phyloP scores from a whole-genome alignment of 2,329 filamentous ascomycete species.

The Fusarium tjaetaba region DNA sequence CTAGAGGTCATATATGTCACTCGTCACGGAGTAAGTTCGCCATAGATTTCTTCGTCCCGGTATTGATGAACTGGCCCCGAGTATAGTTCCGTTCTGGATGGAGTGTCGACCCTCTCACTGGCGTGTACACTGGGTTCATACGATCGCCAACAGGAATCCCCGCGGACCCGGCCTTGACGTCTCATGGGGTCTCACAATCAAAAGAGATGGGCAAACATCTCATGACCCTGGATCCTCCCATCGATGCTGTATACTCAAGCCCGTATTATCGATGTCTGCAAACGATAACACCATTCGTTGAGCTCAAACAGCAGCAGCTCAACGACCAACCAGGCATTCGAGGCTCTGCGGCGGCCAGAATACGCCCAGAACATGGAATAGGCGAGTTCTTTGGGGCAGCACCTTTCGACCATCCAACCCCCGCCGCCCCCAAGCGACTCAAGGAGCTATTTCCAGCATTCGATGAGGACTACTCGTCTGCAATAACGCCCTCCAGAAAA shows the following conservation, averaged over 20 bases:
- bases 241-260: conserved; percentile 83
- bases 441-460: conserved; percentile 73
- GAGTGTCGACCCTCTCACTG: conserved; percentile 83
- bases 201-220: conserved; percentile 78
- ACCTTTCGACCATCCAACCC: conserved; percentile 84
- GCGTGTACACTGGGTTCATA: conserved; percentile 78
- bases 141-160: conserved; percentile 87
- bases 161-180: conserved; percentile 86
- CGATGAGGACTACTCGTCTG: conserved; percentile 66
- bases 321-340: conserved; percentile 6
- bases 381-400: conserved; percentile 94
- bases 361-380: conserved; percentile 66
- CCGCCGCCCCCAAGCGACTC: conserved; percentile 72
- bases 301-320: conserved; percentile 50
- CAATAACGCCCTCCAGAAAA: conserved; percentile 72
- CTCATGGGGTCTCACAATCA: conserved; percentile 86
- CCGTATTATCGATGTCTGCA: conserved; percentile 90
- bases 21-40: conserved; percentile 74
- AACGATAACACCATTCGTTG: conserved; percentile 77
- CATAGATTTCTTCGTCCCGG: background rate
- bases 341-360: conserved; percentile 47
- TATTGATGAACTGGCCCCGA: conserved; percentile 30
- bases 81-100: conserved; percentile 88
- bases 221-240: conserved; percentile 68
- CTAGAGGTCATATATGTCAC: conserved; percentile 78